Evolutionary conservation across 768 basidiomycete species (phyloP).

Genomic region (Boletus huronensis): DNA sequence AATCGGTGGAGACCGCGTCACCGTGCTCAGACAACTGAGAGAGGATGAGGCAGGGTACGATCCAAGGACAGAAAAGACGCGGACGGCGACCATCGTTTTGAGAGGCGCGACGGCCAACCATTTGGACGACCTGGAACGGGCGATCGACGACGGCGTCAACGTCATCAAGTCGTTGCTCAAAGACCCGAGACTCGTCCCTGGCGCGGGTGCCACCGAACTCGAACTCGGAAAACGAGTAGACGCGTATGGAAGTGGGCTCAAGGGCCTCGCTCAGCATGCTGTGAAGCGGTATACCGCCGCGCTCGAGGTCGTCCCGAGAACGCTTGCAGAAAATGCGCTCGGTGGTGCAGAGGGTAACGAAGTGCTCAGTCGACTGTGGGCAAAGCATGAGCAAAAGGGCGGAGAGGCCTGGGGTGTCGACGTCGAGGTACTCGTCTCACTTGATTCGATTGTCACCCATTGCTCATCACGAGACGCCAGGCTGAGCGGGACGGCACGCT

Average conservation of each 20-base stretch:
- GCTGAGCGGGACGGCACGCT: conserved; percentile 79
- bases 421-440: conserved; percentile 61
- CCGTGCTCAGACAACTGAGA: conserved; percentile 83
- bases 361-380: conserved; percentile 83
- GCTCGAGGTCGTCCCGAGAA: conserved; percentile 89
- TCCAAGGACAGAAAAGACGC: conserved; percentile 61
- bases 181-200: conserved; percentile 86
- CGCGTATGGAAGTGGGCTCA: conserved; percentile 80
- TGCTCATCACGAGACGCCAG: conserved; percentile 36
- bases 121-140: conserved; percentile 93
- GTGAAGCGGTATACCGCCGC: conserved; percentile 88
- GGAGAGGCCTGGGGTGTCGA: conserved; percentile 83
- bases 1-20: conserved; percentile 96
- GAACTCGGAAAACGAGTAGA: conserved; percentile 87
- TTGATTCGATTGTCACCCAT: background rate
- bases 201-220: conserved; percentile 91
- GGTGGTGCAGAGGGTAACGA: conserved; percentile 92
- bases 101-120: conserved; percentile 94
- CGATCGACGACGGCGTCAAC: conserved; percentile 94
- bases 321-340: conserved; percentile 91
- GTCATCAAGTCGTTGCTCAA: conserved; percentile 92
- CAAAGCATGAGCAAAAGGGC: conserved; percentile 77
- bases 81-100: conserved; percentile 91
- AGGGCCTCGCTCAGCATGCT: conserved; percentile 90
- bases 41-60: conserved; percentile 65